A percentile compares a stretch with the other conserved stretches of the same genome.
Evolutionary conservation across 2,329 filamentous ascomycete genomes (phyloP).

Genomic region (Epichloe amarillans): DNA sequence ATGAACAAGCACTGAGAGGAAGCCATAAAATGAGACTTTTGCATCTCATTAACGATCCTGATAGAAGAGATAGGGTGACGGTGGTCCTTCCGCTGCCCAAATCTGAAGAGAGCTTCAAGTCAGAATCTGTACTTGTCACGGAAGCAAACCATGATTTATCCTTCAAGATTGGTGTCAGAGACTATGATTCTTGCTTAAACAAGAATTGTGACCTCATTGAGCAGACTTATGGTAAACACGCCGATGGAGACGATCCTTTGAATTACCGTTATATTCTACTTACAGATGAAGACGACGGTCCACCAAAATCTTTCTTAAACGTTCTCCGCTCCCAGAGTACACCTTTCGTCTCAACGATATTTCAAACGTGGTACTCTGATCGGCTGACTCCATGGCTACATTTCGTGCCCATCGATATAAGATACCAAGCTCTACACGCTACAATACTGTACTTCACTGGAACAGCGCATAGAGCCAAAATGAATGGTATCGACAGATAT

Average conservation of each 20-base stretch:
- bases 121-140: conserved; percentile 38
- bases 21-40: conserved; percentile 58
- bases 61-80: conserved; percentile 31
- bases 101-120: conserved; percentile 31
- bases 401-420: conserved; percentile 64
- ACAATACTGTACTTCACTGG: conserved; percentile 64
- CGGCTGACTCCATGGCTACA: conserved; percentile 65
- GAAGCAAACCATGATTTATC: conserved; percentile 41
- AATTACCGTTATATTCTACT: conserved; percentile 59
- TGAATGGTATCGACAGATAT: conserved; percentile 32
- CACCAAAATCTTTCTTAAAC: conserved; percentile 43
- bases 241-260: conserved; percentile 38
- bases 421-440: conserved; percentile 60
- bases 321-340: conserved; percentile 53
- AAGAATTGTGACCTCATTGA: conserved; percentile 20
- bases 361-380: conserved; percentile 68
- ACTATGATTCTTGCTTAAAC: conserved; percentile 42
- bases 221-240: conserved; percentile 18
- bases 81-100: conserved; percentile 39
- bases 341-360: conserved; percentile 59
- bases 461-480: conserved; percentile 26
- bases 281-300: conserved; percentile 57
- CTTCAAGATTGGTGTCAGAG: conserved; percentile 45
- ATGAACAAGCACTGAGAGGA: conserved; percentile 45
- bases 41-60: conserved; percentile 52